Percentiles rank a stretch among this genome's conserved stretches.
phyloP scores from a whole-genome alignment of 345 rosid genomes.

The Lepidium africanum region DNA sequence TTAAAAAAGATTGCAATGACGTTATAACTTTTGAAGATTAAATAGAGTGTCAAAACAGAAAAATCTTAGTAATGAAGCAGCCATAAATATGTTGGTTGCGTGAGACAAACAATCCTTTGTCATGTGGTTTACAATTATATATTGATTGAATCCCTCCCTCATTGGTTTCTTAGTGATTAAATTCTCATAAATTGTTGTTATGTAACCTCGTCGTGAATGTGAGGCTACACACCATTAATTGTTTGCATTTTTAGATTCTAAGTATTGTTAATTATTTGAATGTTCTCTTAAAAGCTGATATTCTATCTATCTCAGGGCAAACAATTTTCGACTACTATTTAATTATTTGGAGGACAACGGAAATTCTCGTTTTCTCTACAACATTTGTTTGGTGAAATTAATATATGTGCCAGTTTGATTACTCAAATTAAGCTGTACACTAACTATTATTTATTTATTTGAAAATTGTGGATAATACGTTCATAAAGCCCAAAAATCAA shows the following conservation, averaged over 20 bases:
- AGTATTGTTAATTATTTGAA: background rate
- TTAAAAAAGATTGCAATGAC: background rate
- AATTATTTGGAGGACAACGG: background rate
- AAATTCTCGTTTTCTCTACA: background rate
- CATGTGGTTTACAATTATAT: background rate
- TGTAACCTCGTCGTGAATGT: background rate
- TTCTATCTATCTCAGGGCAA: background rate
- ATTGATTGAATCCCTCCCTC: background rate
- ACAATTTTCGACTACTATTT: background rate
- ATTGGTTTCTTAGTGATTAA: background rate
- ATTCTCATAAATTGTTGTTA: conserved; percentile 4
- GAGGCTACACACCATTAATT: background rate
- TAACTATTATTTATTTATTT: no score
- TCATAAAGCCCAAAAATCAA: no score
- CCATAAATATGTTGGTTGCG: conserved; percentile 15
- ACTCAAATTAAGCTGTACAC: background rate
- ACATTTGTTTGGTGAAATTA: background rate
- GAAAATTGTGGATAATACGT: no score
- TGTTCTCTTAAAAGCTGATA: background rate
- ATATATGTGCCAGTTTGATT: background rate
- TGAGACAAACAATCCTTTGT: conserved; percentile 5
- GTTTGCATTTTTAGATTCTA: background rate
- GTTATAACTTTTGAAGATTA: background rate
- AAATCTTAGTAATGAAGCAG: conserved; percentile 4
- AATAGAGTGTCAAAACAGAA: background rate